Evolutionary conservation across 2,329 filamentous ascomycete species (phyloP), one percentile per base, ranked within the genome.

Genomic region (Myriosclerotinia scirpicola): DNA sequence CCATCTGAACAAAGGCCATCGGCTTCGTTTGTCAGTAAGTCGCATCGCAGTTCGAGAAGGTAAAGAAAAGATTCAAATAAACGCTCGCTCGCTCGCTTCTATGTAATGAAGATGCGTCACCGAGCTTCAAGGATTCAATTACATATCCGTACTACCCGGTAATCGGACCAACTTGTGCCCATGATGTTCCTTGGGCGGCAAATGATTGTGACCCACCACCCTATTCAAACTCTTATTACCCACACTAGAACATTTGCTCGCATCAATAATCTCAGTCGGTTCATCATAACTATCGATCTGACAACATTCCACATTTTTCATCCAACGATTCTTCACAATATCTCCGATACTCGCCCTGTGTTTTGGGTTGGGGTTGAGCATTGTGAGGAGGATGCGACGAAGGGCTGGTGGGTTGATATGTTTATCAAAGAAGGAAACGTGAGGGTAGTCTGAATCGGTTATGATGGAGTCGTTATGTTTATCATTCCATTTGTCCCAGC

Each of bases 281-380:
- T 91, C 69, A 42, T 89, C 87, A 75, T 87, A 90, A 68, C 81
- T 84, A 72, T 93, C 90, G 5, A 87, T 79, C 72, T 91, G 88
- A 76, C 92, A 96, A 79, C 92, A 95, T 72, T 93, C 90, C 52
- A 93, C 85, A 63, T 83, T 85, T 79, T 86, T 89, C 73, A 95
- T 80, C 83, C 87, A 92, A n/a, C 88, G 82, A 72, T 90, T 86
- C 69, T 84, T 86, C 64, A 92, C 79, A 1, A 91, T 87, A 1
- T 91, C 85, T 8, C 83, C 79, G 61, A 95, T 90, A 38, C 83
- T 85, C 71, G 90, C 87, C 53, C 93, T 89, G 75, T 87, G 87
- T 9, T 80, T 77, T 0, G 93, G 91, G 71, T 93, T 81, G 0
- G 92, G 92, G 76, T 96, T 88, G 42, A 96, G 83, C 92, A 97